A percentile compares a stretch with the other conserved stretches of the same genome.
phyloP scores from a whole-genome alignment of 75 land plant genomes.

The Pseudotsuga menziesii region DNA sequence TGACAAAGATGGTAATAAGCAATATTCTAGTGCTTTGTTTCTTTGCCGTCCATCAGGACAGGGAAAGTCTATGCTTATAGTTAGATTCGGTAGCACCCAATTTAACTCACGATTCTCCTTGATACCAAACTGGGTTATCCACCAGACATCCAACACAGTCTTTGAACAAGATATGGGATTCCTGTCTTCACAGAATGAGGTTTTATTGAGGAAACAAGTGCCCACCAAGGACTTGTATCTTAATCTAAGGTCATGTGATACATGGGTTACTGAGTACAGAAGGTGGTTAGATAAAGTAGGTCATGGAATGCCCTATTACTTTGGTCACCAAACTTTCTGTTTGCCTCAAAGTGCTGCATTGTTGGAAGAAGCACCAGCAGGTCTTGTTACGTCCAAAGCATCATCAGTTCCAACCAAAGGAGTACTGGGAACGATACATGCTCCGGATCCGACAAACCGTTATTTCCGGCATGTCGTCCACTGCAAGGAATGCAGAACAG shows the following conservation, averaged over 20 bases:
- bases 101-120: conserved; percentile 14
- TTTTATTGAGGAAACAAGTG: conserved; percentile 44
- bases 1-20: conserved; percentile 47
- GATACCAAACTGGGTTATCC: conserved; percentile 69
- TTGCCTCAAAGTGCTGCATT: conserved; percentile 52
- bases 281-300: conserved; percentile 82
- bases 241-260: conserved; percentile 72
- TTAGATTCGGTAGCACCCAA: conserved; percentile 52
- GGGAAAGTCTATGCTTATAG: conserved; percentile 83
- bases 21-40: conserved; percentile 57
- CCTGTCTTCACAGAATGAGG: conserved; percentile 85
- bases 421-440: conserved; percentile 55
- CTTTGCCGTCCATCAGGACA: conserved; percentile 85
- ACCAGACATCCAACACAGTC: conserved; percentile 70
- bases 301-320: conserved; percentile 90
- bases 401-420: conserved; percentile 74
- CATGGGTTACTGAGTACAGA: conserved; percentile 78
- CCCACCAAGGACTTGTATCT: conserved; percentile 73
- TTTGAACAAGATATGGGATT: conserved; percentile 99
- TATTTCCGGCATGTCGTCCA: conserved; percentile 82
- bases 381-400: conserved; percentile 51
- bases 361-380: conserved; percentile 80
- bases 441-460: conserved; percentile 67
- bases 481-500: conserved; percentile 65
- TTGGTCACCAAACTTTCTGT: conserved; percentile 61